phyloP scores from a whole-genome alignment of 768 basidiomycete genomes.

The Tricholomella constricta region DNA sequence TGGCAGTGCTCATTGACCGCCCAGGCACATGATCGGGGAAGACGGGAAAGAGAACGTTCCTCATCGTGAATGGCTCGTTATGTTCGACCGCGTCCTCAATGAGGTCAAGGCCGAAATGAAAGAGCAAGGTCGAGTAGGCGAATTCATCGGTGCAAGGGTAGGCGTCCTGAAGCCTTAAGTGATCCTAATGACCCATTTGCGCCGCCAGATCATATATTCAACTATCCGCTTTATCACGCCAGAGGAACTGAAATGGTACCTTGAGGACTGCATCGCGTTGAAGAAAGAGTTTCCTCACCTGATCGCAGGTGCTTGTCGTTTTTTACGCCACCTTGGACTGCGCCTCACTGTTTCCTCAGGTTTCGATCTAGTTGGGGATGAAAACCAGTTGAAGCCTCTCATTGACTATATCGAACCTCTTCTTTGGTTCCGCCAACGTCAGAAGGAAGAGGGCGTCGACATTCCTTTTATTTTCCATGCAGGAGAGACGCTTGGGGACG shows the following conservation, averaged over 20 bases:
- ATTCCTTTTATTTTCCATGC: conserved; percentile 83
- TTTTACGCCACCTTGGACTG: not conserved
- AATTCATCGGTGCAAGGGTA: conserved; percentile 70
- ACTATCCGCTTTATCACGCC: conserved; percentile 57
- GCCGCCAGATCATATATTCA: conserved; percentile 65
- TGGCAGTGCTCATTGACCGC: conserved; percentile 1
- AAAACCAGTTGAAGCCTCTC: conserved; percentile 61
- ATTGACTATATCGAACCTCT: conserved; percentile 64
- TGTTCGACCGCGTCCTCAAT: conserved; percentile 52
- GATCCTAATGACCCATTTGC: not conserved
- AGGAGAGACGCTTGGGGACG: conserved; percentile 81
- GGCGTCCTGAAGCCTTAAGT: conserved; percentile 6
- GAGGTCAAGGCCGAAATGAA: conserved; percentile 56
- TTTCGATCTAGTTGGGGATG: conserved; percentile 81
- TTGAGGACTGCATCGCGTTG: conserved; percentile 73
- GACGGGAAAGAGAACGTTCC: conserved; percentile 60
- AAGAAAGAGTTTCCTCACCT: conserved; percentile 76
- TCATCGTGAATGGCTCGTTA: conserved; percentile 59
- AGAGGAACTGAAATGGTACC: conserved; percentile 62
- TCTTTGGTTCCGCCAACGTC: conserved; percentile 56
- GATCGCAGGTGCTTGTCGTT: conserved; percentile 56
- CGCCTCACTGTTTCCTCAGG: conserved; percentile 37
- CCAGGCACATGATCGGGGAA: conserved; percentile 55
- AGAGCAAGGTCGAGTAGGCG: conserved; percentile 52
- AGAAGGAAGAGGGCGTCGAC: conserved; percentile 57